Base-by-base conservation (phyloP, 805 yeast genomes). In the Nadsonia fulvescens region DNA sequence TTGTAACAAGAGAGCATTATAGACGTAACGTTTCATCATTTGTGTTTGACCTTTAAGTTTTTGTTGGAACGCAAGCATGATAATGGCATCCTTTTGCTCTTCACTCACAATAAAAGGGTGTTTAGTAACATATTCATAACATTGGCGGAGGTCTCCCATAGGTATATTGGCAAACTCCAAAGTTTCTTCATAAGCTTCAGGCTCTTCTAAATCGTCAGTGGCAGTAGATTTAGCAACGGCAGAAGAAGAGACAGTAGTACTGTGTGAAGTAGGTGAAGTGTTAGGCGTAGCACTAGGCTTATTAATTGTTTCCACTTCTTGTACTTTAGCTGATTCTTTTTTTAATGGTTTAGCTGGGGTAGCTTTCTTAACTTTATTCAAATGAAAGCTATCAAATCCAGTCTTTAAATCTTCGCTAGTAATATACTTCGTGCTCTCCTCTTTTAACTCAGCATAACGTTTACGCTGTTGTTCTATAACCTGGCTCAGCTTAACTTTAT, bases 351-450 rank as follows among this genome's bases (percentile, higher is more conserved):
- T 8, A 8, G 19, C 19, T 17, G 19, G 19, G 19, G 9, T 8
- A 8, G 19, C n/a, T 17, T 8, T 17, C 19, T n/a, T 17, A 8
- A n/a, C 8, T 17, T 17, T 17, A 17, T n/a, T 17, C 9, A 17
- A 8, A 8, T 8, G 9, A 17, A 25, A 18, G 4, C 16, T 11
- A 45, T 86, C 92, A 58, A 79, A 89, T 0, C 94, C 96, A 8
- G 89, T 81, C 38, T 70, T 89, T 20, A 82, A 63, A 50, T 86
- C 98, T 9, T 83, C 96, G 27, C 89, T 72, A 3, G 91, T 71
- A 36, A 89, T 83, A 44, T 78, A 75, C 24, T 57, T 43, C 8
- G 68, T 58, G 42, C 77, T 76, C 41, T 83, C 93, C 37, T 66
- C 61, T 37, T 66, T 59, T 29, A 89, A 56, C 17, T 65, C 66